Base-by-base conservation (phyloP, 306 rosid genomes). In the Mimosa pudica region DNA sequence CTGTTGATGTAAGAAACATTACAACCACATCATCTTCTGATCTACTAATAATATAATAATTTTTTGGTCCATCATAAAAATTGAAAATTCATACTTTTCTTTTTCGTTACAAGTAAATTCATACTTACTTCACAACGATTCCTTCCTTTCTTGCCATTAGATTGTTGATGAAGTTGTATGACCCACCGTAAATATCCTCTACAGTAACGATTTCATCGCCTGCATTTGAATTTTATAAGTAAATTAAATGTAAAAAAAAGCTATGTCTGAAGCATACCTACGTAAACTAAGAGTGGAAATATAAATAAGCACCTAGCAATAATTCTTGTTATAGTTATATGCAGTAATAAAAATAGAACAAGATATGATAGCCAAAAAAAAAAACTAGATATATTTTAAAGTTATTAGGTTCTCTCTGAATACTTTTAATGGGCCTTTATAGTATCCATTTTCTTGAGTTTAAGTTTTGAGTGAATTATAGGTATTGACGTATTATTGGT, bases 81-180 rank as follows among this genome's bases (percentile, higher is more conserved):
- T 74, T 14, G 71, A 87, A 51, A 55, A 74, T 63, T 82, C 49
- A 46, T 46, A 38, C 42, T 24, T 24, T 24, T 24, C 30, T 24
- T 24, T 24, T 24, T 24, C 30, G 30, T 24, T 24, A 24, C 30
- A 24, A 24, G 30, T 24, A 45, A 45, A 45, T 7, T 45, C 49
- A 79, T 63, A 90, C 94, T 86, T 80, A 94, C 98, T 89, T 94
- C 89, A 94, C 97, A 89, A 87, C 80, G 30, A 92, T 79, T 74
- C 97, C 95, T 41, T 85, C 81, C 58, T 52, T 52, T 52, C 20
- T 52, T 14, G 18, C 8, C 58, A 52, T 14, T 16, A 52, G 58
- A 14, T 52, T 52, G 18, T 52, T 1, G 5, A 52, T 52, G 6
- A 52, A 52, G 58, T 52, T 52, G 16, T 14, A 52, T 16, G 58